These are phyloP conservation scores for Collybiopsis confluens DNA, from an alignment of 768 basidiomycete species.

Conservation along the genomic window DNA sequence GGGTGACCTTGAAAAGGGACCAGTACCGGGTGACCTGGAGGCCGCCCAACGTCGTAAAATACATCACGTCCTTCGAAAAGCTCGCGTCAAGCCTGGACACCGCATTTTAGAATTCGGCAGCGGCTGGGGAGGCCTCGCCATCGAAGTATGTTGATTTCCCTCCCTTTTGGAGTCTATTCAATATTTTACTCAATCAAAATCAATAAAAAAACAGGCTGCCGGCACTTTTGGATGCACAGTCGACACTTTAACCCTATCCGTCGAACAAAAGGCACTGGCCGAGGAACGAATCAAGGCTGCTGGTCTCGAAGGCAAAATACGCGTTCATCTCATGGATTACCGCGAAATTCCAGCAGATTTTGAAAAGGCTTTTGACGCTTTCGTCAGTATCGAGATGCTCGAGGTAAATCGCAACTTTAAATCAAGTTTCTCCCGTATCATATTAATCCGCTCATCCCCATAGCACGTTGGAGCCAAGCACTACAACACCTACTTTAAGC, in stretches of 20 bases:
- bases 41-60: conserved; percentile 83
- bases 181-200: background rate
- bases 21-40: conserved; percentile 64
- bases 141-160: conserved; percentile 49
- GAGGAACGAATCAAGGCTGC: conserved; percentile 77
- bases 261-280: conserved; percentile 83
- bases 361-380: conserved; percentile 75
- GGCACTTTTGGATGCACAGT: conserved; percentile 75
- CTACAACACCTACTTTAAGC: conserved; percentile 70
- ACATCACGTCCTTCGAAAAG: conserved; percentile 71
- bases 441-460: background rate
- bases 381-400: conserved; percentile 79
- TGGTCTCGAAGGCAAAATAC: conserved; percentile 65
- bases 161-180: conserved; percentile 1
- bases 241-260: conserved; percentile 83
- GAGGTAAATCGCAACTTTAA: conserved; percentile 45
- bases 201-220: conserved; percentile 54
- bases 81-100: conserved; percentile 74
- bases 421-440: background rate
- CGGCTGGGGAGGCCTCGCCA: conserved; percentile 92
- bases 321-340: conserved; percentile 89
- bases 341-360: conserved; percentile 81
- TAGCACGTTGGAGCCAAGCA: conserved; percentile 52
- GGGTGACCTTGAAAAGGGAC: conserved; percentile 59
- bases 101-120: conserved; percentile 87